Base-by-base conservation (phyloP, 1,139 yeast genomes). In the Petasospora rhodanensis region DNA sequence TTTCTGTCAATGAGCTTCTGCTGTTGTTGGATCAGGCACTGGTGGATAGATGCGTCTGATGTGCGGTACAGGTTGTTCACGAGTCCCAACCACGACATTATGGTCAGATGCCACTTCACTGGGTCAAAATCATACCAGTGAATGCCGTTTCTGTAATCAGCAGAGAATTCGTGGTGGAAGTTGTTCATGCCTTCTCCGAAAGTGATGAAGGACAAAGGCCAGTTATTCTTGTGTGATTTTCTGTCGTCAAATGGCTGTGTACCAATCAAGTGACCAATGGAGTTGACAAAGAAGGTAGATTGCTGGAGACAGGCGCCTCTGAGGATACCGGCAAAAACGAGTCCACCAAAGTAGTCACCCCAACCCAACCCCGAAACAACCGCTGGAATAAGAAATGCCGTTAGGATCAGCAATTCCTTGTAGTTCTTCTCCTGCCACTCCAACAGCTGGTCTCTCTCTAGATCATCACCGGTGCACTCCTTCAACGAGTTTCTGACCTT, bases 161-260 rank as follows among this genome's bases (percentile, higher is more conserved):
- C 76, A 2, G 86, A 83, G 45, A 80, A 80, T 49, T 79, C 86
- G 50, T 80, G 86, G 52, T 80, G 89, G 51, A 74, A 80, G 51
- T 79, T 79, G 44, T 79, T 83, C 46, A 68, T 60, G 5, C 74
- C 72, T 53, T 80, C 86, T 2, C 89, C 89, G 51, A 74, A 75
- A 0, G 85, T 74, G 8, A 79, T 47, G 4, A 77, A 40, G 2
- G 78, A 62, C 2, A 76, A 54, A 6, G 78, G 34, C 40, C 59
- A 45, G 31, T 66, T 64, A 41, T 69, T 59, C 35, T 64, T 51
- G n/a, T 80, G 78, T 2, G 83, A 71, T 46, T 75, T 77, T 18
- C 69, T 66, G 51, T 77, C 83, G 47, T 73, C 79, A 50, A 74
- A 79, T 1, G 84, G 82, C 46, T 77, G 80, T 2, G 69, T 60